Base-by-base conservation (phyloP, 192 early-diverging fungal genomes). In the Globomyces pollinis-pini region DNA sequence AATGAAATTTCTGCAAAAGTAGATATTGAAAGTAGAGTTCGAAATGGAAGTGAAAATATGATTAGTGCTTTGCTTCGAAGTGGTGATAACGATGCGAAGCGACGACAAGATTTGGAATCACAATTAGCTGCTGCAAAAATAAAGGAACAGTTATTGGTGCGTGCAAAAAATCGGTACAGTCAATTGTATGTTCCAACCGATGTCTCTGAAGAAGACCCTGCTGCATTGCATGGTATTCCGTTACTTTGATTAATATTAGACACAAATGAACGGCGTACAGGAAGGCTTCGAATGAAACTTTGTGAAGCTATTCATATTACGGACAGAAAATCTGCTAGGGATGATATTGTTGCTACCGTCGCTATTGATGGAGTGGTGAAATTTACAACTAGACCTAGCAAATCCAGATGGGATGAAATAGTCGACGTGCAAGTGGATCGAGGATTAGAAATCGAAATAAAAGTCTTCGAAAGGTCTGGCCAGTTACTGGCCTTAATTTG, bases 1-100 rank as follows among this genome's bases (percentile, higher is more conserved):
- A 84, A 89, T 44, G 91, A 95, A 67, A 79, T 97, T 57, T 85
- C 85, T 32, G 88, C 88, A 68, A 99, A 97, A 72, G 81, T 97
- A 30, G 91, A 90, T 56, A 87, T 96, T 5, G 96, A 99, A 72
- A 81, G 79, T 62, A 91, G 91, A 69, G 84, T 99, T 21, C 77
- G 84, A 60, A 81, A 80, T 11, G 91, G 89, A 28, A 87, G 85
- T 2, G 85, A 90, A 63, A 85, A 84, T 34, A 70, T 93, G 64
- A 42, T 72, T 8, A 41, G 52, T 29, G 70, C 73, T 3, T 39
- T 74, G 34, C 13, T 32, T 32, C 36, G 23, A 11, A 41, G 32
- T 21, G 24, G 30, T 1, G 47, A 47, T 20, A 28, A 15, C 47
- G 80, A 75, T 29, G 18, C 7, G 39, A 66, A 32, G 38, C 0